Base-by-base conservation (phyloP, 768 basidiomycete genomes). In the Pleurotus salmoneostramineus region DNA sequence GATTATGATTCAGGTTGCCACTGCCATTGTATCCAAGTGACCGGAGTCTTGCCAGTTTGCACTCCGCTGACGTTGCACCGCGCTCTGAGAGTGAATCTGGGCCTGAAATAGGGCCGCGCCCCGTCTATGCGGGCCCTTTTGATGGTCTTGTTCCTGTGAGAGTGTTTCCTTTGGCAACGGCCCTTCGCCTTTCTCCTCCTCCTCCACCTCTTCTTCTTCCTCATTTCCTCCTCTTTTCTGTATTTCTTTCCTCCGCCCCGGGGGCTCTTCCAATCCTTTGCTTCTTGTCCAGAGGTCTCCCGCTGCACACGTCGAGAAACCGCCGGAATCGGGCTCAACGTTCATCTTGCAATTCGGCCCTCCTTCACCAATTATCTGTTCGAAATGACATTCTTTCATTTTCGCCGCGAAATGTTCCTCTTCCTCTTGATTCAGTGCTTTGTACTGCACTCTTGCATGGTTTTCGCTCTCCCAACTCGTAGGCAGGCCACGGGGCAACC, bases 261-360 rank as follows among this genome's bases (percentile, higher is more conserved):
- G 63, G 74, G 79, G 77, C 77, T 58, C 71, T 76, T 78, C 72
- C 76, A 73, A 66, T 80, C 74, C 62, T 79, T 79, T 68, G 63
- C 44, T 66, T 67, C 56, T 60, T 64, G 56, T 64, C 61, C 42
- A 66, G 63, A 62, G 62, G 68, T 63, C 66, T 68, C 58, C 65
- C 67, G 69, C 68, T 64, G 59, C 62, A 62, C 63, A 63, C 69
- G 66, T 67, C 67, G 74, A 77, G 76, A 73, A 66, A 73, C 77
- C 78, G 79, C 79, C 72, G 80, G 80, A 76, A 74, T 64, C 76
- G 78, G 78, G 69, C 75, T 75, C 74, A 67, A 66, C 66, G 65
- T 67, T 62, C 56, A 67, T 68, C 64, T 57, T 59, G 60, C 58
- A 60, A 61, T 55, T 63, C 61, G 60, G 66, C 66, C 71, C 65